Percentiles rank a stretch among this genome's conserved stretches.
Evolutionary conservation across 2,329 filamentous ascomycete genomes (phyloP).

Genomic region (Colletotrichum kahawae): DNA sequence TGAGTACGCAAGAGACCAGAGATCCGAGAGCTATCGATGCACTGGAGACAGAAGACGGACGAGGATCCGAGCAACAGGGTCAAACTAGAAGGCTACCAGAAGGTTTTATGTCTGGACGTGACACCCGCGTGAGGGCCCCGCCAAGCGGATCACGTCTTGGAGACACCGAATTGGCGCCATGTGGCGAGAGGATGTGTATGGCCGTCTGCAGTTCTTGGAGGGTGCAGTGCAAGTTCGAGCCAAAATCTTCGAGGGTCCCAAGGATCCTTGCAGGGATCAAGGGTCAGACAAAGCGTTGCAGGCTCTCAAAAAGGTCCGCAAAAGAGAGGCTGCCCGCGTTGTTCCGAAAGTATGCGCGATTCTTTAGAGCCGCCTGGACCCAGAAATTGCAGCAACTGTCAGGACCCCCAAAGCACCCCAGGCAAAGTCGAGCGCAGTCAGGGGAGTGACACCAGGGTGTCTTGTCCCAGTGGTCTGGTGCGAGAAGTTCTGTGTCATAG

Average conservation of each 20-base stretch:
- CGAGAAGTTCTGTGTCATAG: conserved; percentile 17
- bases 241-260: background rate
- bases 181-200: conserved; percentile 11
- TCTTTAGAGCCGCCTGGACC: background rate
- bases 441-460: background rate
- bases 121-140: background rate
- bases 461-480: conserved; percentile 9
- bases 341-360: conserved; percentile 7
- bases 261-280: background rate
- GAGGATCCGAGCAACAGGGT: background rate
- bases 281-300: background rate
- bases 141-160: conserved; percentile 21
- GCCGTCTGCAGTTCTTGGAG: background rate
- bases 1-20: background rate
- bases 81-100: background rate
- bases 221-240: background rate
- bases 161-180: conserved; percentile 12
- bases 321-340: background rate
- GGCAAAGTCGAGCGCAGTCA: background rate
- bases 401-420: background rate
- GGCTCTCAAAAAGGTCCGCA: background rate
- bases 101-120: conserved; percentile 15
- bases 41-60: background rate
- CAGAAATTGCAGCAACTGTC: background rate
- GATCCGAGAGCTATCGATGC: background rate